Base-by-base conservation (phyloP, 192 early-diverging fungal genomes). In the Spinellus fusiger region DNA sequence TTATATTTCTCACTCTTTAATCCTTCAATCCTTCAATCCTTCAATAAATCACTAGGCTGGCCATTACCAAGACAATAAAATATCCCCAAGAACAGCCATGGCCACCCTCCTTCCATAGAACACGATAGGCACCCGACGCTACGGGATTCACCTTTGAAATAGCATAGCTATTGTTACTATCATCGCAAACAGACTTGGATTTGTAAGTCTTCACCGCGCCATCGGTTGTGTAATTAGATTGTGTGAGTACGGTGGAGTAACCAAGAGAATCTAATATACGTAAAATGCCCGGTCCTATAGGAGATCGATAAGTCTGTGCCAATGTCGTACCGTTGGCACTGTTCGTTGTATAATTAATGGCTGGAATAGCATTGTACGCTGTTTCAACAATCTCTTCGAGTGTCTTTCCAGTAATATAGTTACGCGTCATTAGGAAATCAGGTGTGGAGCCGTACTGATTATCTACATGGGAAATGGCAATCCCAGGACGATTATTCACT, bases 401-500 rank as follows among this genome's bases (percentile, higher is more conserved):
- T 0, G 66, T 67, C 6, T 59, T 31, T 3, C 71, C 71, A 2
- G 48, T 35, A 12, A 49, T 18, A 34, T 56, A 64, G 2, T 29
- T 16, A 5, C 33, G 61, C 1, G 51, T 54, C 71, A 73, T 67
- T 0, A 73, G 51, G 22, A 73, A 73, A 48, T 73, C 62, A 27
- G 62, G 51, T 23, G 65, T 73, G 5, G 16, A 37, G 26, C 33
- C 37, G 35, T 68, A 73, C 27, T 22, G 27, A 32, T 62, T 48
- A 55, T 73, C 71, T 0, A 73, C n/a, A 25, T 73, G 71, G 16
- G 71, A 73, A 27, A 68, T 56, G 29, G 56, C 27, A 8, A 64
- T 25, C 8, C 65, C 65, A 0, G 71, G 66, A 27, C 58, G 50
- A 31, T 62, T 59, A 26, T 50, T 65, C 20, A 50, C 51, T 3